phyloP scores from a whole-genome alignment of 2,329 filamentous ascomycete genomes.

The Hypoxylon rubiginosum region DNA sequence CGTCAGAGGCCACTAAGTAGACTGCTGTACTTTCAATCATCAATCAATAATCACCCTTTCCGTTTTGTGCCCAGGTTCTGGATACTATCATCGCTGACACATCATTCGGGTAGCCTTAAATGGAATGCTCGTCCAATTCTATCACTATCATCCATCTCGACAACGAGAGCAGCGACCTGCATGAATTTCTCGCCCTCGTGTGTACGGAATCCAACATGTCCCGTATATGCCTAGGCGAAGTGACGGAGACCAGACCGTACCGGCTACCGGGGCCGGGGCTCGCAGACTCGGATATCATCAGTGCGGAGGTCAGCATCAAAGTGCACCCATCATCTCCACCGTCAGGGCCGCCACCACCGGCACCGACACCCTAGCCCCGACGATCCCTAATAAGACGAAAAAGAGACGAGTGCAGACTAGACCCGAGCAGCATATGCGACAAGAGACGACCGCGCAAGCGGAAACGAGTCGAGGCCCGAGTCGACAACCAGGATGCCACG shows the following conservation, averaged over 20 bases:
- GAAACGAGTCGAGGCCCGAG: neutral
- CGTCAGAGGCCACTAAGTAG: neutral
- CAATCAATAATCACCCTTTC: neutral
- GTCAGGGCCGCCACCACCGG: neutral
- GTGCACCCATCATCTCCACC: neutral
- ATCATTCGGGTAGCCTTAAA: no score
- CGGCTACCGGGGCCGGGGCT: neutral
- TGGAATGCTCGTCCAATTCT: no score
- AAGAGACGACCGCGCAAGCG: neutral
- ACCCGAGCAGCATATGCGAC: neutral
- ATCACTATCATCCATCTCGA: no score
- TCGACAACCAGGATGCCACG: neutral
- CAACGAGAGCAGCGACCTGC: no score
- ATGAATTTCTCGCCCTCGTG: no score
- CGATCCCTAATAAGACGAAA: no score
- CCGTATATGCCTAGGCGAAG: neutral
- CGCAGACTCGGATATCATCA: neutral
- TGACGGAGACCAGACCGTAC: neutral
- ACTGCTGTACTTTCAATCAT: neutral
- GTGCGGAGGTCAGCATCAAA: neutral
- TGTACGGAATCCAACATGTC: neutral
- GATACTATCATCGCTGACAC: no score
- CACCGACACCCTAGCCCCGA: neutral
- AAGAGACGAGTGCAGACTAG: no score
- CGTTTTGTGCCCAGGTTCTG: no score